phyloP scores from a whole-genome alignment of 805 yeast genomes.

The Ogataea saltuana region DNA sequence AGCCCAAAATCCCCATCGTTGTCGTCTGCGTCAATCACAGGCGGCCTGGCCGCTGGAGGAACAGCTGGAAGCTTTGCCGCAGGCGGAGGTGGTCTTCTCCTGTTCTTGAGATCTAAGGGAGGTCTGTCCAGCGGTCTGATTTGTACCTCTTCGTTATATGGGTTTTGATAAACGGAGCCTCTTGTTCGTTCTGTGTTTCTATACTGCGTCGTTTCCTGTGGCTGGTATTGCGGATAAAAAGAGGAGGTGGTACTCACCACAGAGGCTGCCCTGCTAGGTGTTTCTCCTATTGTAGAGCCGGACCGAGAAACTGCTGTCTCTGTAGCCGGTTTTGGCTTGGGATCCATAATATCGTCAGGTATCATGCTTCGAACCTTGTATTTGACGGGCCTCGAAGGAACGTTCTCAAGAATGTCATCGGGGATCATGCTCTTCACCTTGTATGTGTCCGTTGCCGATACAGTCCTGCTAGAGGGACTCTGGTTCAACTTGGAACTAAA shows the following conservation, averaged over 20 bases:
- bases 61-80: background rate
- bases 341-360: slow-evolving; percentile 12
- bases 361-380: slow-evolving; percentile 13
- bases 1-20: too few relatives aligned
- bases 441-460: slow-evolving; percentile 1
- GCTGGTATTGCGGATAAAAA: slow-evolving; percentile 11
- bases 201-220: background rate
- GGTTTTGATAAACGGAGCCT: slow-evolving; percentile 5
- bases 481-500: slow-evolving; percentile 1
- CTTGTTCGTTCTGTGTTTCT: background rate
- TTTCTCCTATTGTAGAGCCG: background rate
- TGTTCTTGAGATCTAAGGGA: slow-evolving; percentile 17
- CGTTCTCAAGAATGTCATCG: slow-evolving; percentile 13
- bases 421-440: slow-evolving; percentile 21
- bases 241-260: slow-evolving; percentile 17
- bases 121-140: slow-evolving; percentile 18
- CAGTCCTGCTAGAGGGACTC: background rate
- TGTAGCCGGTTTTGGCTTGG: background rate
- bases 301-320: background rate
- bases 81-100: slow-evolving; percentile 23
- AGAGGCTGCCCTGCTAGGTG: slow-evolving; percentile 9
- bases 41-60: background rate
- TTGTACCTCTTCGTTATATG: slow-evolving; percentile 5
- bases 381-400: slow-evolving; percentile 1
- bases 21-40: too few relatives aligned